Percentiles rank a stretch among this genome's conserved stretches.
Conservation (phyloP, 768 basidiomycete genomes). For the Lactarius sp. region DNA sequence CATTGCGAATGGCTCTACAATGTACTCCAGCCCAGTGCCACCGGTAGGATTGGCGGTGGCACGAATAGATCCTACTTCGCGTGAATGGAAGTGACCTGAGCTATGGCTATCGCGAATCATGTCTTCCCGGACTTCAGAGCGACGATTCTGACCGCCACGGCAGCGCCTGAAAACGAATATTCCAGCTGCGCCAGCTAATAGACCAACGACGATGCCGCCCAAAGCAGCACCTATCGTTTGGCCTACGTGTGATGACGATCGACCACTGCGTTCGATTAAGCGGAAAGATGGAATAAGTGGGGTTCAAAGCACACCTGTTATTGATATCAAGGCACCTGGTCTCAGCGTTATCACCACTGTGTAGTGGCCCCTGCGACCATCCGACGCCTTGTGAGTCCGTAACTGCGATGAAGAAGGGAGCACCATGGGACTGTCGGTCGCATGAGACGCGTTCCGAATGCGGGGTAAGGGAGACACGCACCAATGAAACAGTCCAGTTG, state of each 20-base stretch:
- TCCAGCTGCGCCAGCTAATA: constrained; percentile 26
- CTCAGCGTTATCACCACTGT: constrained; percentile 43
- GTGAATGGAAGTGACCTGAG: not conserved
- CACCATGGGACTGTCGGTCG: constrained; percentile 41
- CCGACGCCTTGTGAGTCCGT: constrained; percentile 45
- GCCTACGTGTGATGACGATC: not conserved
- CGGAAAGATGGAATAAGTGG: not conserved
- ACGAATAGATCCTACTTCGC: constrained; percentile 2
- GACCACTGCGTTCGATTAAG: not conserved
- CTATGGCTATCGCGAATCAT: not conserved
- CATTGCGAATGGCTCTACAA: constrained; percentile 25
- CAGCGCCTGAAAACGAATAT: constrained; percentile 6
- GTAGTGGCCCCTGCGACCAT: constrained; percentile 57
- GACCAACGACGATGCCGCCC: constrained; percentile 29
- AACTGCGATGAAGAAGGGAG: constrained; percentile 53
- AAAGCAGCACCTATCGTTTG: constrained; percentile 24
- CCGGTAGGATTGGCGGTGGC: not conserved
- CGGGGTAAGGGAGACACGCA: constrained; percentile 11
- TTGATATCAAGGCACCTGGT: constrained; percentile 40
- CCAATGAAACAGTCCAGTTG: constrained; percentile 54
- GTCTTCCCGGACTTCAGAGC: not conserved
- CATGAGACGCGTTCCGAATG: constrained; percentile 23
- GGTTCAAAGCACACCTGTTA: not conserved
- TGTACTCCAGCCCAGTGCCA: constrained; percentile 7
- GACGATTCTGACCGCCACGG: not conserved